Conservation (phyloP, 768 basidiomycete species). For the Boletus huronensis region DNA sequence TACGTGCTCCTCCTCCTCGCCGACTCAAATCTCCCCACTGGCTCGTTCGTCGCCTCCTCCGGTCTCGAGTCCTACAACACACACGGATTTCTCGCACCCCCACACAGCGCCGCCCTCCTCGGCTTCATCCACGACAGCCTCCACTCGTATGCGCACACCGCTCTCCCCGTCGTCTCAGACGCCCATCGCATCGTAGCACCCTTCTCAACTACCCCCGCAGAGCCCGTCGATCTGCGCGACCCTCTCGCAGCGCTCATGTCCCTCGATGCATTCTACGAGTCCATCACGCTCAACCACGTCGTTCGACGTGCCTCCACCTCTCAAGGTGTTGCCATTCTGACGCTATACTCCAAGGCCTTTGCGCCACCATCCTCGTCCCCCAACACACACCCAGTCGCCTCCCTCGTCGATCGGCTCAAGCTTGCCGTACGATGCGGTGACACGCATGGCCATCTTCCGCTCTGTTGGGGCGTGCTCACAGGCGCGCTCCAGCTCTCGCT, state of each 20-base stretch:
- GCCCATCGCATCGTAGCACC: constrained; percentile 46
- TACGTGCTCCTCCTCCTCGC: constrained; percentile 78
- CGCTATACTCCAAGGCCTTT: constrained; percentile 82
- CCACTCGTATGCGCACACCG: constrained; percentile 70
- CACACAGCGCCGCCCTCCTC: constrained; percentile 29
- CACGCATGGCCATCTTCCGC: constrained; percentile 76
- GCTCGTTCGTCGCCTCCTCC: constrained; percentile 92
- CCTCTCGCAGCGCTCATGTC: constrained; percentile 44
- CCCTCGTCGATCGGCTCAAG: constrained; percentile 68
- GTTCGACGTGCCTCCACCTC: constrained; percentile 81
- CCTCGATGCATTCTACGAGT: constrained; percentile 77
- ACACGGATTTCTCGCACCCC: constrained; percentile 66
- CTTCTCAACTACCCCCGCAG: constrained; percentile 9
- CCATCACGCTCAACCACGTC: constrained; percentile 88
- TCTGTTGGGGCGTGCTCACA: constrained; percentile 88
- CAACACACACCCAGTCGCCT: constrained; percentile 10
- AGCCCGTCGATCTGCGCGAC: constrained; percentile 13
- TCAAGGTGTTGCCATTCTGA: constrained; percentile 90
- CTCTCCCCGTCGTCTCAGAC: constrained; percentile 77
- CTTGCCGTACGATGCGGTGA: constrained; percentile 59
- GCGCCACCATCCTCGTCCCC: constrained; percentile 42
- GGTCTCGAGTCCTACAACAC: constrained; percentile 88
- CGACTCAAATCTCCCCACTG: constrained; percentile 94
- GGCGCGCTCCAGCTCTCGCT: constrained; percentile 69
- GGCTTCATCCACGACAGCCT: constrained; percentile 71